Conservation (phyloP, 345 rosid genomes). For the Citrus reticulata region DNA sequence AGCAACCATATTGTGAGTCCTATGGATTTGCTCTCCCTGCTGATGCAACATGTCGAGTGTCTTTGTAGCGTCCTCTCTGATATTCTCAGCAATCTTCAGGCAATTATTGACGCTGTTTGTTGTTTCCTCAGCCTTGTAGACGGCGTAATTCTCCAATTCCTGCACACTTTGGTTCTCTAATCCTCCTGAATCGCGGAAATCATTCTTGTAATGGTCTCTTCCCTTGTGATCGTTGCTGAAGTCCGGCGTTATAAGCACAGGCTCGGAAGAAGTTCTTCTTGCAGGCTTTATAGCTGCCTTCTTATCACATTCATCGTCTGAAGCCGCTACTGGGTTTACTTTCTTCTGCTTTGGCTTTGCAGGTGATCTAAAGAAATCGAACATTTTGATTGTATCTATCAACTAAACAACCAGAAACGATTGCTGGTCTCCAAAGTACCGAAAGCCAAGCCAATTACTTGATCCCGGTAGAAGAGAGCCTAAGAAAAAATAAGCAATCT, state of each 20-base stretch:
- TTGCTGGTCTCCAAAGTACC: neutral
- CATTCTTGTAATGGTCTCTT: slow-evolving; percentile 48
- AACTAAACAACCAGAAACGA: neutral
- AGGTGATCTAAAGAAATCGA: slow-evolving; percentile 46
- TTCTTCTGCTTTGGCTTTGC: slow-evolving; percentile 18
- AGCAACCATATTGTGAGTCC: slow-evolving; percentile 70
- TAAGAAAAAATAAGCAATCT: slow-evolving; percentile 10
- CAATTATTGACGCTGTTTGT: slow-evolving; percentile 70
- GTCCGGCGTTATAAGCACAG: slow-evolving; percentile 33
- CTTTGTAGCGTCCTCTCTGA: slow-evolving; percentile 64
- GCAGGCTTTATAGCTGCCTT: slow-evolving; percentile 37
- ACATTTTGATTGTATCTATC: slow-evolving; percentile 34
- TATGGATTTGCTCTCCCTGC: slow-evolving; percentile 86
- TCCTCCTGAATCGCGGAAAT: slow-evolving; percentile 68
- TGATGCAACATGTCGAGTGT: slow-evolving; percentile 80
- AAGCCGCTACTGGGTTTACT: slow-evolving; percentile 18
- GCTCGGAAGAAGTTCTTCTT: slow-evolving; percentile 68
- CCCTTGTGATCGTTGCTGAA: slow-evolving; percentile 14
- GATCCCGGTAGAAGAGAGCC: neutral
- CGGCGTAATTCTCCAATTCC: slow-evolving; percentile 84
- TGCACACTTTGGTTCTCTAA: slow-evolving; percentile 70
- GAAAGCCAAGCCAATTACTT: neutral
- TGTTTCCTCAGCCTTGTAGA: slow-evolving; percentile 80
- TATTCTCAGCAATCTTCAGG: slow-evolving; percentile 77
- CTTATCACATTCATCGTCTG: slow-evolving; percentile 41